Percentiles rank a stretch among this genome's conserved stretches.
These are phyloP conservation scores for Beta lomatogona DNA, from an alignment of 179 eudicot genomes.

Conservation along the genomic window DNA sequence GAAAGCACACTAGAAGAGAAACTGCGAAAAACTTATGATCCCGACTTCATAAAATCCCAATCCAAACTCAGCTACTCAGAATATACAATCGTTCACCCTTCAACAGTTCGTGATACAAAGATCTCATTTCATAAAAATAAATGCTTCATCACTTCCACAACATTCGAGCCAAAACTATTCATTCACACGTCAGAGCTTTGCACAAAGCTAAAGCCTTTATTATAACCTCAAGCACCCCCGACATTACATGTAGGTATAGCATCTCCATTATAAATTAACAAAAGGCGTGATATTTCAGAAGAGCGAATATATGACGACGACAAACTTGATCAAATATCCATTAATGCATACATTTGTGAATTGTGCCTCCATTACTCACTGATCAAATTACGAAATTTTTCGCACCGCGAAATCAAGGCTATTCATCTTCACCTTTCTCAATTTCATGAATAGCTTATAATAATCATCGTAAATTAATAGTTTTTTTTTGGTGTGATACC, in stretches of 20 bases:
- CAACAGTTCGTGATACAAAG: neutral
- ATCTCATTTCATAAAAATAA: neutral
- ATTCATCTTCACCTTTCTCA: no score
- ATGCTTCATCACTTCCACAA: neutral
- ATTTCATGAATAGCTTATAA: no score
- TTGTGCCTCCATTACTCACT: no score
- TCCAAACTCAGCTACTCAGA: neutral
- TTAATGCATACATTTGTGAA: no score
- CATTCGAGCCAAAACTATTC: neutral
- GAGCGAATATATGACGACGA: no score
- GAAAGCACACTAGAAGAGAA: neutral
- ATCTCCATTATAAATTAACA: no score
- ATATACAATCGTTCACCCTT: neutral
- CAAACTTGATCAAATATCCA: no score
- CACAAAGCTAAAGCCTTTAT: neutral
- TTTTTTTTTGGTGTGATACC: no score
- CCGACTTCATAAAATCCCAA: conserved; percentile 2
- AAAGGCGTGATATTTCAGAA: no score
- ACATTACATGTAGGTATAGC: neutral
- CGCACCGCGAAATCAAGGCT: no score
- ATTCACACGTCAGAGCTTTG: neutral
- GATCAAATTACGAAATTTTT: no score
- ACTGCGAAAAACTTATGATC: neutral
- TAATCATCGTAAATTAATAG: no score
- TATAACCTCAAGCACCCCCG: neutral